A percentile compares a stretch with the other conserved stretches of the same genome.
These are phyloP conservation scores for Ophiobolus disseminans DNA, from an alignment of 2,329 filamentous ascomycete genomes.

Conservation along the genomic window DNA sequence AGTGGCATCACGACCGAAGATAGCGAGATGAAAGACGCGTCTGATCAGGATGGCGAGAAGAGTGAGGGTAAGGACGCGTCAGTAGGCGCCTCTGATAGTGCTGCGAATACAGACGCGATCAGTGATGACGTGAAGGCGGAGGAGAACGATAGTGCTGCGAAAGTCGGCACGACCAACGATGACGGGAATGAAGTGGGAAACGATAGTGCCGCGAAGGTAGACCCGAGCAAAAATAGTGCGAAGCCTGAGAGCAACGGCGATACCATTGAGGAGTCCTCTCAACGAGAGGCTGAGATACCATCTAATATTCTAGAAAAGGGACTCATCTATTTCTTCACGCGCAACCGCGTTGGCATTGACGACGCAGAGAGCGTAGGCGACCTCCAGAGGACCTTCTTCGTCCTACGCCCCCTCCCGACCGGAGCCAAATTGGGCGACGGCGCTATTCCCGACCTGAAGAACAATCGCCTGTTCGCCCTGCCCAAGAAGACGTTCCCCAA, in stretches of 20 bases:
- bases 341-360: constrained; percentile 76
- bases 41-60: constrained; percentile 13
- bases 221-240: constrained; percentile 21
- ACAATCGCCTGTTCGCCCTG: constrained; percentile 75
- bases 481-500: constrained; percentile 85
- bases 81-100: constrained; percentile 4
- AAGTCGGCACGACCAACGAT: constrained; percentile 29
- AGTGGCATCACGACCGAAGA: constrained; percentile 52
- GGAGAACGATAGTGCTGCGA: constrained; percentile 18
- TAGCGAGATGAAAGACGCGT: constrained; percentile 33
- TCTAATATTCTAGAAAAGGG: constrained; percentile 82
- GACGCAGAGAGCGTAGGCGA: constrained; percentile 73
- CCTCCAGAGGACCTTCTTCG: constrained; percentile 78
- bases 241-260: constrained; percentile 29
- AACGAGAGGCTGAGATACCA: constrained; percentile 60
- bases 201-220: constrained; percentile 22
- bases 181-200: constrained; percentile 22
- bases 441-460: constrained; percentile 62
- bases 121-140: constrained; percentile 30
- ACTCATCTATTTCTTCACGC: constrained; percentile 89
- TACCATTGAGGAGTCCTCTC: constrained; percentile 57
- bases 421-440: constrained; percentile 73
- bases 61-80: constrained; percentile 1
- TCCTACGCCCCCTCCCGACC: constrained; percentile 74
- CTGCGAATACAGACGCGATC: constrained; percentile 9